Conservation (phyloP, 345 rosid species). For the Citrus reticulata region DNA sequence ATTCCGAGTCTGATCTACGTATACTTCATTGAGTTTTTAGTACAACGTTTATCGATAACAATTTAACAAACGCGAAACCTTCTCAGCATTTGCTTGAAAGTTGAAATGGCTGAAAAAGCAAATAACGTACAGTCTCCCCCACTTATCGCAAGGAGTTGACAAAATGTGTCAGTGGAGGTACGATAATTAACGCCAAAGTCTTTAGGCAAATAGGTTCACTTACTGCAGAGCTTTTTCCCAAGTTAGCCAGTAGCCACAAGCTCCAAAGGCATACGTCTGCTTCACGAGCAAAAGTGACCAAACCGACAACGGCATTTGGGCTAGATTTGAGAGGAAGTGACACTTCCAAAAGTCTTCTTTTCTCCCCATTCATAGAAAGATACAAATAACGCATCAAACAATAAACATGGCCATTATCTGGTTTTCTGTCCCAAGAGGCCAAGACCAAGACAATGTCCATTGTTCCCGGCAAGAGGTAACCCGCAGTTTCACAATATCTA, state of each 20-base stretch:
- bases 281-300: no score
- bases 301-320: not conserved
- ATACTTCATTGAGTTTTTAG: not conserved
- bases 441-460: no score
- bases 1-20: not conserved
- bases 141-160: not conserved
- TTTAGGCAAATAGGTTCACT: not conserved
- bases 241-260: no score
- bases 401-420: no score
- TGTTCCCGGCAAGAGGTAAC: no score
- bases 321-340: not conserved
- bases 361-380: no score
- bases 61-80: not conserved
- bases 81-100: not conserved
- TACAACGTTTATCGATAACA: constrained; percentile 4
- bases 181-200: not conserved
- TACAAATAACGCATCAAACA: not conserved
- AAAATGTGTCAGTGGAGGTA: not conserved
- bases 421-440: no score
- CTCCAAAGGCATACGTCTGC: no score
- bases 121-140: not conserved
- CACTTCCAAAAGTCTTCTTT: no score
- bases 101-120: not conserved
- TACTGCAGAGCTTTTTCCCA: no score
- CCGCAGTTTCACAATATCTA: no score